Evolutionary conservation across 1,284 basidiomycete species (phyloP), one percentile per base, ranked within the genome.

Genomic region (Trichosporon sp.): DNA sequence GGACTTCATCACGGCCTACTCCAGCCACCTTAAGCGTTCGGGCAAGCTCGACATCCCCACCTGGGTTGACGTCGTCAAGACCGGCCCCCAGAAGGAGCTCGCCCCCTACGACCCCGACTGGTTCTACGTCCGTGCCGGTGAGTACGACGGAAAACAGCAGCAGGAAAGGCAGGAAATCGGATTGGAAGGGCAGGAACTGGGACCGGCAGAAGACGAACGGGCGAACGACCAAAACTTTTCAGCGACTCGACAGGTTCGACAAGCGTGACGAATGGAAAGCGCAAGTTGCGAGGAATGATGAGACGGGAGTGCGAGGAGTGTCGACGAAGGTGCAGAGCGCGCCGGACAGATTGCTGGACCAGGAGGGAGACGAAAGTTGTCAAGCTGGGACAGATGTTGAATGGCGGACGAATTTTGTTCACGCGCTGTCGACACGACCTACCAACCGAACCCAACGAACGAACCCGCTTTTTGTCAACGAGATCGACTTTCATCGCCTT

Each of bases 41-140:
- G 89, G 90, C 26, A 83, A 87, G 70, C 91, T 98, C 78, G 96
- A 99, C 88, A 93, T 99, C 78, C 96, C 96, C 80, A 92, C 91
- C 86, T 99, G 97, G 97, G 96, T 95, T 74, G 96, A 99, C 87
- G 89, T 98, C 81, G 96, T 99, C 86, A 99, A 99, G 89, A 99
- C 96, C 73, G 97, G 94, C 84, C 87, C 92, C 75, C 96, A 89
- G 90, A 99, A 98, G 88, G 96, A 99, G 88, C 93, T 96, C 76
- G 96, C 96, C 69, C 96, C 96, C 71, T 98, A 98, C 87, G 95
- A 99, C 87, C 93, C 94, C 68, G 97, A 99, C 87, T 99, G 96
- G 96, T 99, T 91, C 90, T 99, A 99, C 88, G 89, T 97, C 83
- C 94, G 96, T 80, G 93, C 96, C 86, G 95, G 95, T 96, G 68